Evolutionary conservation across 2,329 filamentous ascomycete species (phyloP).

Genomic region (Fusarium sterilihyphosum): DNA sequence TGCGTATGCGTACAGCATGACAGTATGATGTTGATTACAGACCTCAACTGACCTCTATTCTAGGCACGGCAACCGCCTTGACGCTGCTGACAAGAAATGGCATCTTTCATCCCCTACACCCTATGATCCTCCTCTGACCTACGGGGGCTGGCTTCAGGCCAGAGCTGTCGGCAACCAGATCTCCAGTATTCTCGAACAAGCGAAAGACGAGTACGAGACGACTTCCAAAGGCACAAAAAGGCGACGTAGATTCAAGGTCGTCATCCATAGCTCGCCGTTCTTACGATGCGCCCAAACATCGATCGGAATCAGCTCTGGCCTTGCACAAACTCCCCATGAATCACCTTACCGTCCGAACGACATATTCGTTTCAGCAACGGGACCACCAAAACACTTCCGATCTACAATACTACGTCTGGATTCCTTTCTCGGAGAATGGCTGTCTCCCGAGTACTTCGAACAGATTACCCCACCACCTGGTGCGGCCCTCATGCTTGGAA

Average conservation of each 20-base stretch:
- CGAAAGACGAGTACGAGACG: slow-evolving; percentile 56
- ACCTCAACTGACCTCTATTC: slow-evolving; percentile 19
- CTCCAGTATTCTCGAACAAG: slow-evolving; percentile 72
- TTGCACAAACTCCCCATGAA: slow-evolving; percentile 66
- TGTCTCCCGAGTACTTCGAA: slow-evolving; percentile 92
- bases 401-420: slow-evolving; percentile 82
- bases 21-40: not conserved
- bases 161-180: slow-evolving; percentile 85
- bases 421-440: slow-evolving; percentile 94
- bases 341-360: slow-evolving; percentile 48
- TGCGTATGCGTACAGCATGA: slow-evolving; percentile 18
- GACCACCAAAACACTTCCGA: slow-evolving; percentile 51
- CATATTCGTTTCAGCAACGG: slow-evolving; percentile 48
- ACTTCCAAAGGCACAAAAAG: slow-evolving; percentile 44
- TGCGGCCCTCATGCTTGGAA: slow-evolving; percentile 86
- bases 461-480: slow-evolving; percentile 88
- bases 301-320: slow-evolving; percentile 85
- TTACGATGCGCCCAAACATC: slow-evolving; percentile 93
- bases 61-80: slow-evolving; percentile 91
- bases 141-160: slow-evolving; percentile 91
- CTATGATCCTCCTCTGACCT: slow-evolving; percentile 95
- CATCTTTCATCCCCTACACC: slow-evolving; percentile 91
- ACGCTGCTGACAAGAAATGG: slow-evolving; percentile 95
- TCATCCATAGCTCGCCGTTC: slow-evolving; percentile 95
- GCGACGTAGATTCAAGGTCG: slow-evolving; percentile 76